Percentiles rank a stretch among this genome's conserved stretches.
Evolutionary conservation across 2,329 filamentous ascomycete species (phyloP).

Genomic region (Colletotrichum cordylinicola): DNA sequence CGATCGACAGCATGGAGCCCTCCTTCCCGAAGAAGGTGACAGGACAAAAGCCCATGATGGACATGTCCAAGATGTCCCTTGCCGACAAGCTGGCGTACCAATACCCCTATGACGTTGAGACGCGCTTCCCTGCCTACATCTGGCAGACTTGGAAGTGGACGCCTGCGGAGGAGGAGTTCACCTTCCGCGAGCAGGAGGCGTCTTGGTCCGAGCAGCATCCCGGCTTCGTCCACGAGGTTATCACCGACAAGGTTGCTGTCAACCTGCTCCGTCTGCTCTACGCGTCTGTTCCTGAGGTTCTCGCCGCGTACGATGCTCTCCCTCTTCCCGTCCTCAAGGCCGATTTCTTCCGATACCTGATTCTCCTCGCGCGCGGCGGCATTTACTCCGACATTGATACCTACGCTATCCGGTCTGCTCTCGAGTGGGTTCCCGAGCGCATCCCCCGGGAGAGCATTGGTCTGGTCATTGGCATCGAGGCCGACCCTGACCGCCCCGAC

Average conservation of each 20-base stretch:
- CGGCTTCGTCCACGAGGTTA: conserved; percentile 93
- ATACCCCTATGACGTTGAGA: conserved; percentile 88
- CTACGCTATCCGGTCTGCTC: conserved; percentile 78
- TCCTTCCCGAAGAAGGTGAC: conserved; percentile 33
- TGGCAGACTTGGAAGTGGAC: conserved; percentile 99
- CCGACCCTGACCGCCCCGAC: conserved; percentile 89
- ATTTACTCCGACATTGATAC: conserved; percentile 95
- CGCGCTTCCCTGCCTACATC: conserved; percentile 95
- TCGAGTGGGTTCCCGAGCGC: conserved; percentile 83
- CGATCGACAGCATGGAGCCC: conserved; percentile 1
- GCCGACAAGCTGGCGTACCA: conserved; percentile 87
- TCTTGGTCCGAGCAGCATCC: conserved; percentile 90
- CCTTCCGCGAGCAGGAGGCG: conserved; percentile 83
- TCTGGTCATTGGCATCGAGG: conserved; percentile 92
- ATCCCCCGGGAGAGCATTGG: conserved; percentile 82
- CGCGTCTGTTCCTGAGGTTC: conserved; percentile 78
- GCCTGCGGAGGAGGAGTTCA: conserved; percentile 78
- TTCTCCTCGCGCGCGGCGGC: conserved; percentile 65
- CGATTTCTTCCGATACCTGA: conserved; percentile 80
- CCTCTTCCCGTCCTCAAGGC: conserved; percentile 79
- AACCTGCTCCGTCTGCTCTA: conserved; percentile 88
- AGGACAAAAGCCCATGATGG: conserved; percentile 69
- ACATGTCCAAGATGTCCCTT: conserved; percentile 75
- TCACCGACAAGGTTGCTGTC: conserved; percentile 86
- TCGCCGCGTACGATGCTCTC: conserved; percentile 77